Evolutionary conservation across 768 basidiomycete species (phyloP).

Genomic region (Crucibulum laeve): DNA sequence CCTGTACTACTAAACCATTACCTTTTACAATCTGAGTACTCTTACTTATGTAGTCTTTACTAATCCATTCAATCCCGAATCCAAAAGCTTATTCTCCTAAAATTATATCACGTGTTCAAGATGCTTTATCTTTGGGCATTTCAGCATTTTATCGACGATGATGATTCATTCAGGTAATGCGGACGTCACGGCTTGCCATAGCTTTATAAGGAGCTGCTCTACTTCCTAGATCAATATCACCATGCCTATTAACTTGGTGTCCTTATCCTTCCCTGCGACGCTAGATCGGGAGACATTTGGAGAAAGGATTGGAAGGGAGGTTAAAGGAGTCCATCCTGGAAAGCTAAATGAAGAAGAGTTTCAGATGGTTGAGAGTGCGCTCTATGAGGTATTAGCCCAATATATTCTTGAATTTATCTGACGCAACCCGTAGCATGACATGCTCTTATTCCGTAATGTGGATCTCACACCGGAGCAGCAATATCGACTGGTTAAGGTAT

Average conservation of each 20-base stretch:
- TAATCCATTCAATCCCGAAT: too few relatives aligned
- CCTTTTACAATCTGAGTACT: too few relatives aligned
- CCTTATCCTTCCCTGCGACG: conserved; percentile 64
- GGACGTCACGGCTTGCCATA: too few relatives aligned
- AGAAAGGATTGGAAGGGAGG: conserved; percentile 53
- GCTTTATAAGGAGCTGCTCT: too few relatives aligned
- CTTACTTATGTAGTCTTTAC: too few relatives aligned
- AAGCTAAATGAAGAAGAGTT: conserved; percentile 57
- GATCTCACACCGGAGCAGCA: conserved; percentile 77
- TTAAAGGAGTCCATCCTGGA: conserved; percentile 66
- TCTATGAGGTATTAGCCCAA: background rate
- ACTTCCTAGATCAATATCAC: too few relatives aligned
- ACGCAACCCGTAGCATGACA: conserved; percentile 46
- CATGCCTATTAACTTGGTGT: conserved; percentile 28
- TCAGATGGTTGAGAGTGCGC: conserved; percentile 54
- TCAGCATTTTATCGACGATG: too few relatives aligned
- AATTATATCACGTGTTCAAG: too few relatives aligned
- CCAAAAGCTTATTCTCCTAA: too few relatives aligned
- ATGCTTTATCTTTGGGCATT: too few relatives aligned
- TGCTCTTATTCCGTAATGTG: conserved; percentile 70
- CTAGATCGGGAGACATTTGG: conserved; percentile 64
- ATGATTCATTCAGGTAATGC: too few relatives aligned
- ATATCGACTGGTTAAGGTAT: conserved; percentile 36
- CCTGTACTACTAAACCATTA: too few relatives aligned
- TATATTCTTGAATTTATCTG: background rate